A percentile compares a stretch with the other conserved stretches of the same genome.
These are phyloP conservation scores for Noccaea bulbosa DNA, from an alignment of 345 rosid genomes.

Conservation along the genomic window DNA sequence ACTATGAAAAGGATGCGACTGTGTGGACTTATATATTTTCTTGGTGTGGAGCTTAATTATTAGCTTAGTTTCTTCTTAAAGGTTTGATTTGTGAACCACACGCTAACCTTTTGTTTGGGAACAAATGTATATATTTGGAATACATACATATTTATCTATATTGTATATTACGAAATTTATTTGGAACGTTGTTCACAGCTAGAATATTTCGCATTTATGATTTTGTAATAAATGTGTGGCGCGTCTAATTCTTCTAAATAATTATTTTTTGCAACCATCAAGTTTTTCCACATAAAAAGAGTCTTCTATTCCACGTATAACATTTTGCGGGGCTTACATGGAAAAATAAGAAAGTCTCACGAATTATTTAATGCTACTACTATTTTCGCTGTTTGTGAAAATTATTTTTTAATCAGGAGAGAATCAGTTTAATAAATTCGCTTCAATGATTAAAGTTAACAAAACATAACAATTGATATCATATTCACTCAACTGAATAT, in stretches of 20 bases:
- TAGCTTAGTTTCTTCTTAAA: constrained; percentile 35
- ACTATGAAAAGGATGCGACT: constrained; percentile 45
- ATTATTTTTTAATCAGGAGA: constrained; percentile 1
- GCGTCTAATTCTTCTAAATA: constrained; percentile 36
- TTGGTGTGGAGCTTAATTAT: constrained; percentile 30
- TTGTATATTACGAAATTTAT: neutral
- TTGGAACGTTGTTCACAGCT: constrained; percentile 40
- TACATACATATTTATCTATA: neutral
- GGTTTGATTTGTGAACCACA: constrained; percentile 44
- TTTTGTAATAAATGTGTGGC: constrained; percentile 39
- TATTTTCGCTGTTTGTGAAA: constrained; percentile 9
- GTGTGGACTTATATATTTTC: constrained; percentile 22
- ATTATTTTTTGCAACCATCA: constrained; percentile 18
- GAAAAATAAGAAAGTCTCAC: constrained; percentile 24
- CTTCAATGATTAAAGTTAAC: constrained; percentile 37
- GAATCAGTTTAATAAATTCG: neutral
- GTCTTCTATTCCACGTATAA: constrained; percentile 8
- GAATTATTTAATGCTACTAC: constrained; percentile 1
- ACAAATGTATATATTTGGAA: constrained; percentile 11
- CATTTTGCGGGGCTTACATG: neutral
- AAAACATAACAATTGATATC: constrained; percentile 27
- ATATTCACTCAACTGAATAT: constrained; percentile 34
- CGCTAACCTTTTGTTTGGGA: constrained; percentile 42
- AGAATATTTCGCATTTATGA: constrained; percentile 40
- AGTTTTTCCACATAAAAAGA: constrained; percentile 19